These are phyloP conservation scores for Penicillium sp. DNA, from an alignment of 2,329 filamentous ascomycete species.

Conservation along the genomic window DNA sequence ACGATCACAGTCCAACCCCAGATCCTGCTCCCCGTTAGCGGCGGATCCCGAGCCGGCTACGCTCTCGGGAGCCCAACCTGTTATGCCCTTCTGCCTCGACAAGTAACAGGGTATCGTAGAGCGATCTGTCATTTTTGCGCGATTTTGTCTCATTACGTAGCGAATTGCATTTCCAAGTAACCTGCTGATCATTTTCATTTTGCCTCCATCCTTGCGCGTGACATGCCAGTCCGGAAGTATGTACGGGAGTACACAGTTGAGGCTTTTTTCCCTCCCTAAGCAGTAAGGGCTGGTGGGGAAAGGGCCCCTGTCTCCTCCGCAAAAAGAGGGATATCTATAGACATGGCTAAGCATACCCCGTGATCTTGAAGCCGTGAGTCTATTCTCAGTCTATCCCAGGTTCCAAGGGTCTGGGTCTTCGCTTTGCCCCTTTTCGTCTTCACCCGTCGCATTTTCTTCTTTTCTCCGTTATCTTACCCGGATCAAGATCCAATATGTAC, in stretches of 20 bases:
- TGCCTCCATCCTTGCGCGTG: slow-evolving; percentile 14
- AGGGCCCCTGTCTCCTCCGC: slow-evolving; percentile 13
- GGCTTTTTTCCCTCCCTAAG: slow-evolving; percentile 14
- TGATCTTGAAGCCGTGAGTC: background rate
- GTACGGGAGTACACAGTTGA: slow-evolving; percentile 1
- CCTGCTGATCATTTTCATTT: slow-evolving; percentile 14
- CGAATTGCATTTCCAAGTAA: slow-evolving; percentile 1
- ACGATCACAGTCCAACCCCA: slow-evolving; percentile 19
- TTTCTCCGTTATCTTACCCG: slow-evolving; percentile 6
- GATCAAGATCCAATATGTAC: slow-evolving; percentile 20
- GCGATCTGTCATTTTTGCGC: slow-evolving; percentile 17
- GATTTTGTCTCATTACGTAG: slow-evolving; percentile 23
- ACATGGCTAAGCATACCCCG: background rate
- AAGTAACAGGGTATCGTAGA: slow-evolving; percentile 1
- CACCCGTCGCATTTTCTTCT: slow-evolving; percentile 9
- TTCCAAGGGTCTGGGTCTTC: background rate
- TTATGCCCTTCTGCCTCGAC: no score
- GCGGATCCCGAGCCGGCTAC: slow-evolving; percentile 28
- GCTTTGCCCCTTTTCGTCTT: slow-evolving; percentile 4
- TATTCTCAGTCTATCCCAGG: background rate
- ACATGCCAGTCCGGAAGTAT: slow-evolving; percentile 15
- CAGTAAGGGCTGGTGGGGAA: slow-evolving; percentile 20
- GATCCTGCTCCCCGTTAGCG: slow-evolving; percentile 25
- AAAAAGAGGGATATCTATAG: slow-evolving; percentile 2
- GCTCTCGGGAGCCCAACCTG: slow-evolving; percentile 16